Evolutionary conservation across 2,329 filamentous ascomycete genomes (phyloP).

Genomic region (Xylariaceae sp.): DNA sequence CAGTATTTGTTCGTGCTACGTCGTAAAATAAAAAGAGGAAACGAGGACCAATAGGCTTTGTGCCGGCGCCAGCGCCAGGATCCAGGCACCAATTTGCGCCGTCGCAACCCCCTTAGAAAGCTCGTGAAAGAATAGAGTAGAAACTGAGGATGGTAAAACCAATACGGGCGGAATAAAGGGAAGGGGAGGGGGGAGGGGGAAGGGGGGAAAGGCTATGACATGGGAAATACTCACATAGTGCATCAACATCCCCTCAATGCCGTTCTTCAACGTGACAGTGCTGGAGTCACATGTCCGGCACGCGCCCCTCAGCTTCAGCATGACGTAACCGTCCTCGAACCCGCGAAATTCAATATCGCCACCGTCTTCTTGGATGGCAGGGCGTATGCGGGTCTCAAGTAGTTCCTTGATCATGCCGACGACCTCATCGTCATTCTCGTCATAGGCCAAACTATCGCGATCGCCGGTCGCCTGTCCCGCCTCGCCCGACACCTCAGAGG

Average conservation of each 20-base stretch:
- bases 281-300: slow-evolving; percentile 96
- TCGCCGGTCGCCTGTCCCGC: slow-evolving; percentile 41
- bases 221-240: slow-evolving; percentile 63
- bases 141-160: too few relatives aligned
- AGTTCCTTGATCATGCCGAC: slow-evolving; percentile 99
- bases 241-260: slow-evolving; percentile 98
- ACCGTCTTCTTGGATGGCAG: slow-evolving; percentile 94
- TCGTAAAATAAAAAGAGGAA: not conserved
- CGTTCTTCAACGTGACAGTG: slow-evolving; percentile 93
- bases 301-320: slow-evolving; percentile 81
- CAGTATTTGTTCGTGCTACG: slow-evolving; percentile 20
- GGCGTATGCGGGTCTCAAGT: slow-evolving; percentile 87
- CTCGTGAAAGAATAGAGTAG: not conserved
- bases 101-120: not conserved
- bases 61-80: slow-evolving; percentile 2
- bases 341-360: slow-evolving; percentile 95
- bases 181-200: not conserved
- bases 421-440: slow-evolving; percentile 88
- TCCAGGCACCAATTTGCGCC: not conserved
- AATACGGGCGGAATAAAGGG: too few relatives aligned
- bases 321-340: slow-evolving; percentile 79
- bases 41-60: slow-evolving; percentile 1
- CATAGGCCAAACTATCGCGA: slow-evolving; percentile 70
- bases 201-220: not conserved
- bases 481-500: slow-evolving; percentile 33